Percentiles rank a stretch among this genome's conserved stretches.
Conservation (phyloP, 2,329 filamentous ascomycete genomes). For the Verticillium nonalfalfae region DNA sequence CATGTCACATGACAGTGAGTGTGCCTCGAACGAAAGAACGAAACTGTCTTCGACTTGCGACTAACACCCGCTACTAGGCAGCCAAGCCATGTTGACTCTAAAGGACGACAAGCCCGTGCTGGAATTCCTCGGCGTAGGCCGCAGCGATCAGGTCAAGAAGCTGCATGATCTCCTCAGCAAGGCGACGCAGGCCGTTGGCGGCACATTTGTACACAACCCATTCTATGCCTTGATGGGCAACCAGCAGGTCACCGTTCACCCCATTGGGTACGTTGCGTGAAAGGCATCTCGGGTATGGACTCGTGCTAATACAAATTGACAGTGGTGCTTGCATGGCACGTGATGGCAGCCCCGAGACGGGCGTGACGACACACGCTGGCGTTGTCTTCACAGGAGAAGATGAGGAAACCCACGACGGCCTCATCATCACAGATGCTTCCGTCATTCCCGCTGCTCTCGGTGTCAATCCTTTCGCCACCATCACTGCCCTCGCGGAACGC, state of each 20-base stretch:
- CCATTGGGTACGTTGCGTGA: conserved; percentile 43
- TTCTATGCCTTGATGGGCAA: conserved; percentile 49
- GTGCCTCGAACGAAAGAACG: conserved; percentile 9
- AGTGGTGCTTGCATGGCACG: conserved; percentile 57
- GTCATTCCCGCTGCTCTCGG: conserved; percentile 56
- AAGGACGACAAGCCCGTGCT: conserved; percentile 54
- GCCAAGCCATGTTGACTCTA: conserved; percentile 53
- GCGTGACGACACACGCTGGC: conserved; percentile 56
- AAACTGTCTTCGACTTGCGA: not conserved
- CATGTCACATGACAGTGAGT: conserved; percentile 58
- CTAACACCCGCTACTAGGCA: conserved; percentile 26
- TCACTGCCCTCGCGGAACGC: conserved; percentile 61
- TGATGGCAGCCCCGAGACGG: conserved; percentile 48
- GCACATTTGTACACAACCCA: conserved; percentile 53
- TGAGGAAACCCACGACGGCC: conserved; percentile 44
- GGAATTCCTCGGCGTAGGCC: conserved; percentile 52
- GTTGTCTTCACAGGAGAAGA: conserved; percentile 50
- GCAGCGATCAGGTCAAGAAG: conserved; percentile 45
- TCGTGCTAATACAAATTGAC: conserved; percentile 9
- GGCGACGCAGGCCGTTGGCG: conserved; percentile 52
- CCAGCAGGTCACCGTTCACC: conserved; percentile 59
- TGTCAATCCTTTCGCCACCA: conserved; percentile 64
- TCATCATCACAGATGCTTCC: conserved; percentile 57
- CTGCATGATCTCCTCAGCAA: conserved; percentile 45
- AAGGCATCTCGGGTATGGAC: conserved; percentile 2